Conservation (phyloP, 495 filamentous ascomycete species). For the Aspergillus olivimuriae region DNA sequence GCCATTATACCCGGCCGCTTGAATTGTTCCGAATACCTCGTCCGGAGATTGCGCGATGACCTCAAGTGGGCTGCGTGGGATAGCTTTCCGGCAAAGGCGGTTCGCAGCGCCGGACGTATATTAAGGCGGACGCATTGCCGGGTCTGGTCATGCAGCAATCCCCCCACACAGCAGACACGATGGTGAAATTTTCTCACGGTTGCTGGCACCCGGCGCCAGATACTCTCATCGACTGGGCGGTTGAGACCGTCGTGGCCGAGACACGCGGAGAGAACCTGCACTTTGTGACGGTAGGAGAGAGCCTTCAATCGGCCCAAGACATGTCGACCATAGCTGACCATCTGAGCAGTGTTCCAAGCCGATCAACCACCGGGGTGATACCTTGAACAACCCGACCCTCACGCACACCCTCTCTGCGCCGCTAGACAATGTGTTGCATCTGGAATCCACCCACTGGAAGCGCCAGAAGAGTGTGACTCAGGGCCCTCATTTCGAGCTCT, state of each 20-base stretch:
- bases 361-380: conserved; percentile 8
- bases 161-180: no score
- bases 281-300: conserved; percentile 8
- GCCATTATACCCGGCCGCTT: not conserved
- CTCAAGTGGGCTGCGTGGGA: not conserved
- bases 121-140: no score
- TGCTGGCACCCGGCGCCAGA: conserved; percentile 10
- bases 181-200: conserved; percentile 10
- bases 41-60: not conserved
- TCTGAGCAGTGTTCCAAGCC: conserved; percentile 3
- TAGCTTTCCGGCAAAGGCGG: not conserved
- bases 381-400: conserved; percentile 7
- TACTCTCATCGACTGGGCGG: conserved; percentile 10
- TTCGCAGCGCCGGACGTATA: no score
- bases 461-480: conserved; percentile 7
- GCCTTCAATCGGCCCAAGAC: no score
- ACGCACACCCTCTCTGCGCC: conserved; percentile 7
- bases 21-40: not conserved
- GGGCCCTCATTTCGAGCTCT: conserved; percentile 8
- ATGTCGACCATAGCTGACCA: not conserved
- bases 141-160: no score
- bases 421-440: conserved; percentile 6
- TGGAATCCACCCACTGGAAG: conserved; percentile 7
- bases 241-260: conserved; percentile 8
- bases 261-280: conserved; percentile 5